phyloP scores from a whole-genome alignment of 2,329 filamentous ascomycete species.

The Aspergillus sergii region DNA sequence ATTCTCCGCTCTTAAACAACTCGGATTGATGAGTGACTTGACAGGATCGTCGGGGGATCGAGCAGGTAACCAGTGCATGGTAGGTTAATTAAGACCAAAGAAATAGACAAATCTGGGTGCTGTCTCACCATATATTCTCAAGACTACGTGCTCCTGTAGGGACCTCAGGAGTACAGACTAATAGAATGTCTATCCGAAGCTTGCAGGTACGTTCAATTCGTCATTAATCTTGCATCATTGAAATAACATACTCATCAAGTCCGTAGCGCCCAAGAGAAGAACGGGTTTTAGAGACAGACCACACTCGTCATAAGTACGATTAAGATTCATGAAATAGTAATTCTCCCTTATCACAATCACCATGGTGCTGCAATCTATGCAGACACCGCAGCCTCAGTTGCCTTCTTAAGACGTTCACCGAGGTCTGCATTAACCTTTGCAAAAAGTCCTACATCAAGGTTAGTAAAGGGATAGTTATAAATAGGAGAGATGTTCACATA shows the following conservation, averaged over 20 bases:
- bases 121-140: too few species aligned
- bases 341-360: not conserved
- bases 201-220: not conserved
- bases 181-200: not conserved
- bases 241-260: not conserved
- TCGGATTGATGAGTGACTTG: too few species aligned
- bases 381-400: slow-evolving; percentile 6
- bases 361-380: not conserved
- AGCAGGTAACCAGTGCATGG: too few species aligned
- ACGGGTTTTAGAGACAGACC: not conserved
- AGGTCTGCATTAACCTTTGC: slow-evolving; percentile 4
- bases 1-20: too few species aligned
- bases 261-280: not conserved
- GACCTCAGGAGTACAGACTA: too few species aligned
- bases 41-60: too few species aligned
- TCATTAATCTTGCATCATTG: not conserved
- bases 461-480: not conserved
- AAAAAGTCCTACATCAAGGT: slow-evolving; percentile 4
- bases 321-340: not conserved
- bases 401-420: slow-evolving; percentile 4
- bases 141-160: too few species aligned
- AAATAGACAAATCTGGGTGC: not conserved
- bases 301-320: not conserved
- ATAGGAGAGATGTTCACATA: slow-evolving; percentile 17
- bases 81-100: not conserved